Base-by-base conservation (phyloP, 202 grass and related monocot genomes). In the Alloteropsis angusta region DNA sequence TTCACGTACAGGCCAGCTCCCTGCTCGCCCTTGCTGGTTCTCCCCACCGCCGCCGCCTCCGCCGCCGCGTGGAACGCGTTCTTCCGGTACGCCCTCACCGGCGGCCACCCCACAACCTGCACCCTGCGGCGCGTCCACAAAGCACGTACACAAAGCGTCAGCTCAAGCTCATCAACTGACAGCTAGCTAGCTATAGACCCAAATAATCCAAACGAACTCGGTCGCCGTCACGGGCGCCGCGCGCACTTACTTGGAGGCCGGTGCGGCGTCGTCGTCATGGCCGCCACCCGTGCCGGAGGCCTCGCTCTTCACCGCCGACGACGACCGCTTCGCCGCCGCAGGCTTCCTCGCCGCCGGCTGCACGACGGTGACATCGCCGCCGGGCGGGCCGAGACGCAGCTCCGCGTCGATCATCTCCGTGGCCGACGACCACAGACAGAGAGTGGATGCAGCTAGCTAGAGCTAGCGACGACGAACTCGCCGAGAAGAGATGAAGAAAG, bases 51-150 rank as follows among this genome's bases (percentile, higher is more conserved):
- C 41, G 38, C 11, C 66, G 53, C 4, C 43, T 30, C 22, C 25
- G 67, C 34, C n/a, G 62, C 30, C 32, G 76, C 48, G 26, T 90
- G 87, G 89, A 85, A 82, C 72, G 71, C 93, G 83, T 84, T 90
- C 86, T 87, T 98, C 75, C 95, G 32, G 74, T 91, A 95, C 44
- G 89, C 85, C 14, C 87, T 82, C 74, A 95, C 75, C 30, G 95
- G 95, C 68, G 95, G 95, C 95, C 95, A 98, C 60, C 95, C 95
- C 14, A 98, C 87, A 23, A 95, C 89, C 69, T 91, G 95, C 63
- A 91, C 87, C 69, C 95, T 98, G 81, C 22, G 5, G 81, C 22
- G 5, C n/a, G 19, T 48, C 18, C 6, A 41, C 25, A 2, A 23
- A n/a, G n/a, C n/a, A n/a, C n/a, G 18, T 11, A 47, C 10, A 45